These are phyloP conservation scores for Paxillus ammoniavirescens DNA, from an alignment of 768 basidiomycete genomes.

Conservation along the genomic window DNA sequence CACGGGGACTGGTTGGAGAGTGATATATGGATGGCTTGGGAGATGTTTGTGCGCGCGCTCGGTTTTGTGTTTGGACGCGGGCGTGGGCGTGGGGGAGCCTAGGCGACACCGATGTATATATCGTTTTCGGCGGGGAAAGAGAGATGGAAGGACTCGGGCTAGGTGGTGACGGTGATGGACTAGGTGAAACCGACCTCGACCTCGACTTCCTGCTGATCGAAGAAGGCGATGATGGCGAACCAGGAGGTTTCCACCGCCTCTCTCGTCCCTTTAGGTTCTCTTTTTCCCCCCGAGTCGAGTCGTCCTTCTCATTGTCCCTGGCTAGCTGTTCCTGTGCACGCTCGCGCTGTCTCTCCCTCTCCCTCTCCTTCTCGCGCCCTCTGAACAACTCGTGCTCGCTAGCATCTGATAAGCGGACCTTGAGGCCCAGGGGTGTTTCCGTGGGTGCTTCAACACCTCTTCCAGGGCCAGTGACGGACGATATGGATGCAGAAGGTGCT, in stretches of 20 bases:
- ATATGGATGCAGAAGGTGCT: background rate
- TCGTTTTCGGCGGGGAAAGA: no score
- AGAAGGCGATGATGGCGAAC: background rate
- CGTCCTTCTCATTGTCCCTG: background rate
- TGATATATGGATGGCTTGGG: no score
- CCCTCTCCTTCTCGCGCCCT: slow-evolving; percentile 19
- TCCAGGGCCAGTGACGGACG: background rate
- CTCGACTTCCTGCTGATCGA: no score
- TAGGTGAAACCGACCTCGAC: background rate
- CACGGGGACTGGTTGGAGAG: no score
- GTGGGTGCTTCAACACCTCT: background rate
- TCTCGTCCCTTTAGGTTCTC: background rate
- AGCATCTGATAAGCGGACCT: slow-evolving; percentile 22
- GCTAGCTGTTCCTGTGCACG: slow-evolving; percentile 2
- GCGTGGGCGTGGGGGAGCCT: no score
- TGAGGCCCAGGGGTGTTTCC: slow-evolving; percentile 16
- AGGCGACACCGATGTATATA: no score
- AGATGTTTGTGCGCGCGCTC: no score
- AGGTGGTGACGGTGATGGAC: background rate
- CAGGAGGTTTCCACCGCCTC: background rate
- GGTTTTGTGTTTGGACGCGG: no score
- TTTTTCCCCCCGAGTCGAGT: background rate
- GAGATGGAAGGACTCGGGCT: no score
- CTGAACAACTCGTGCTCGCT: slow-evolving; percentile 22
- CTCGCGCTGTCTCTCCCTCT: background rate